Evolutionary conservation across 495 filamentous ascomycete species (phyloP).

Genomic region (Penicillium salamii): DNA sequence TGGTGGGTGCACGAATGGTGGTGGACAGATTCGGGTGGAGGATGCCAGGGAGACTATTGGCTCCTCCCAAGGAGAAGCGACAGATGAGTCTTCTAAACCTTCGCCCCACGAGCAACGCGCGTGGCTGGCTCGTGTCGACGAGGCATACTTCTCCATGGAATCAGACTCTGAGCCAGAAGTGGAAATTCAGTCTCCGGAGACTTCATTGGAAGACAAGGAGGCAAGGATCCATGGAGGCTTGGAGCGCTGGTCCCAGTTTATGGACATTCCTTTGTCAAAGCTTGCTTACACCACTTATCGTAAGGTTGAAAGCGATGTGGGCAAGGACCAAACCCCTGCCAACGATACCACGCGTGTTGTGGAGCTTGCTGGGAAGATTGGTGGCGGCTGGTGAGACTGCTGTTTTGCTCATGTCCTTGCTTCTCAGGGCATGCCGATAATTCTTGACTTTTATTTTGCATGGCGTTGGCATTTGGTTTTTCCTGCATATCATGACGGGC

Average conservation of each 20-base stretch:
- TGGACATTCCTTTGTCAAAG: constrained; percentile 66
- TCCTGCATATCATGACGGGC: constrained; percentile 13
- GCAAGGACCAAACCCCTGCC: constrained; percentile 58
- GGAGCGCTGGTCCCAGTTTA: constrained; percentile 67
- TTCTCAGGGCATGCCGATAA: not conserved
- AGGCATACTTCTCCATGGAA: constrained; percentile 87
- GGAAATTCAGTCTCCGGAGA: constrained; percentile 7
- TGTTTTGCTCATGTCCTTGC: not conserved
- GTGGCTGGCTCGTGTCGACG: constrained; percentile 84
- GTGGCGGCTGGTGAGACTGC: constrained; percentile 80
- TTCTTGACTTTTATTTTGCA: constrained; percentile 11
- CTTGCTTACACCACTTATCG: constrained; percentile 84
- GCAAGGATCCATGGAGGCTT: constrained; percentile 53
- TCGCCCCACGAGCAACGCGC: constrained; percentile 74
- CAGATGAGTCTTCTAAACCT: constrained; percentile 45
- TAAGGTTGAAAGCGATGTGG: constrained; percentile 91
- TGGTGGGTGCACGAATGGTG: constrained; percentile 95
- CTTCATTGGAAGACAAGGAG: constrained; percentile 30
- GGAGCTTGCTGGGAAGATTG: constrained; percentile 87
- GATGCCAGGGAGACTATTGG: constrained; percentile 52
- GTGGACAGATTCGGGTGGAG: constrained; percentile 87
- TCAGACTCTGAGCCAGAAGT: constrained; percentile 47
- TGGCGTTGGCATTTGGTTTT: constrained; percentile 16
- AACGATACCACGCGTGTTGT: constrained; percentile 76
- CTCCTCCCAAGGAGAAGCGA: constrained; percentile 10